Percentiles rank a stretch among this genome's conserved stretches.
Evolutionary conservation across 345 rosid species (phyloP).

Genomic region (Chamaenerion angustifolium): DNA sequence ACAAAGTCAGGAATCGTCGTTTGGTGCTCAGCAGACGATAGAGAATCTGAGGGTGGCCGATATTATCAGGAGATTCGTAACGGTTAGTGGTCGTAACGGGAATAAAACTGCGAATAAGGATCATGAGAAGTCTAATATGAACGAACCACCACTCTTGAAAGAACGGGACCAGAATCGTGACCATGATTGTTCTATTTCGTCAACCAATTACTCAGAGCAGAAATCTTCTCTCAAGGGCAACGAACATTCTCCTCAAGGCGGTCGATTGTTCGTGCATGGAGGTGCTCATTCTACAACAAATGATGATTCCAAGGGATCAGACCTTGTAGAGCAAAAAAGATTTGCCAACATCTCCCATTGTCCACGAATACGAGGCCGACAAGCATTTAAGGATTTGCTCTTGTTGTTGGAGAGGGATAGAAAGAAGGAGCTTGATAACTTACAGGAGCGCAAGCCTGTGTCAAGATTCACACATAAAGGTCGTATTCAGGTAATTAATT

Average conservation of each 20-base stretch:
- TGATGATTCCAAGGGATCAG: too few species aligned
- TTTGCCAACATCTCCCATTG: slow-evolving; percentile 8
- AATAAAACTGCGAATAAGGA: slow-evolving; percentile 6
- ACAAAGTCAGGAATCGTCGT: too few species aligned
- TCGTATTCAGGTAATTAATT: slow-evolving; percentile 69
- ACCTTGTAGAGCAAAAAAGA: too few species aligned
- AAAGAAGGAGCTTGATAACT: slow-evolving; percentile 30
- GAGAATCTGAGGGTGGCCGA: slow-evolving; percentile 55
- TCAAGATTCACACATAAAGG: slow-evolving; percentile 64
- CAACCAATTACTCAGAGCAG: too few species aligned
- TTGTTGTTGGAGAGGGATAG: slow-evolving; percentile 43
- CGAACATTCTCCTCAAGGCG: too few species aligned
- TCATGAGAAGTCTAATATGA: too few species aligned
- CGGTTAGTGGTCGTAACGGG: slow-evolving; percentile 9
- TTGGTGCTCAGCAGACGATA: too few species aligned
- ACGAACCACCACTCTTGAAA: neutral
- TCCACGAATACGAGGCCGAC: slow-evolving; percentile 64
- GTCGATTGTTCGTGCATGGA: too few species aligned
- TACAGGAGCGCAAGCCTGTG: slow-evolving; percentile 37
- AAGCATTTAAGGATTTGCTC: slow-evolving; percentile 63
- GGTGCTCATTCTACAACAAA: too few species aligned
- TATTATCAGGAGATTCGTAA: slow-evolving; percentile 39
- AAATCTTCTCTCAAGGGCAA: too few species aligned
- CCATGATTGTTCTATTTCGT: slow-evolving; percentile 4
- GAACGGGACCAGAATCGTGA: slow-evolving; percentile 9